Evolutionary conservation across 768 basidiomycete genomes (phyloP).

Genomic region (Coprinellus aureogranulatus): DNA sequence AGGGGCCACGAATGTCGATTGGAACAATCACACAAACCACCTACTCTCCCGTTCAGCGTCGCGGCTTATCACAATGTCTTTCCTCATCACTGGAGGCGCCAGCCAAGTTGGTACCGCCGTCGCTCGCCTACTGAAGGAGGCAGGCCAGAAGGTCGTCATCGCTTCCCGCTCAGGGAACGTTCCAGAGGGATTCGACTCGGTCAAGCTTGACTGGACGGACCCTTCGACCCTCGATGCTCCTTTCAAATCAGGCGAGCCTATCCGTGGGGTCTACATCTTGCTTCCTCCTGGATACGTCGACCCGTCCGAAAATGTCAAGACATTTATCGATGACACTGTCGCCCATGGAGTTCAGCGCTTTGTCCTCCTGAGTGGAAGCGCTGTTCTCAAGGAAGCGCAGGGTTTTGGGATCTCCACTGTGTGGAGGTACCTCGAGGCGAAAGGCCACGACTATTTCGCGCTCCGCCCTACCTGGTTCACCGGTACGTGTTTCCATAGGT

Average conservation of each 20-base stretch:
- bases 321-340: background rate
- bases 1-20: too few relatives aligned
- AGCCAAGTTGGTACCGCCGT: conserved; percentile 20
- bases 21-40: too few relatives aligned
- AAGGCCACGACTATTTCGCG: conserved; percentile 19
- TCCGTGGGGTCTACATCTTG: background rate
- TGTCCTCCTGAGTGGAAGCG: conserved; percentile 16
- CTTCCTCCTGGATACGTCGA: conserved; percentile 2
- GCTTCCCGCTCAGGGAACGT: conserved; percentile 1
- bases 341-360: conserved; percentile 1
- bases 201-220: conserved; percentile 7
- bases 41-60: too few relatives aligned
- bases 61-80: conserved; percentile 12
- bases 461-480: conserved; percentile 27
- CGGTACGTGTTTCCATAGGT: conserved; percentile 12
- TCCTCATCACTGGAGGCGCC: conserved; percentile 27
- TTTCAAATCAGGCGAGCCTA: background rate
- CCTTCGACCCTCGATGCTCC: background rate
- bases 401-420: background rate
- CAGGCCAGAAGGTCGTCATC: conserved; percentile 9
- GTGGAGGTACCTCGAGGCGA: conserved; percentile 6
- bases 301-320: background rate
- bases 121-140: conserved; percentile 16
- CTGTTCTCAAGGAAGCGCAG: conserved; percentile 15
- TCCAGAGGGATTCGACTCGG: background rate